Base-by-base conservation (phyloP, 2,329 filamentous ascomycete species). In the Penicillium fuscoglaucum region DNA sequence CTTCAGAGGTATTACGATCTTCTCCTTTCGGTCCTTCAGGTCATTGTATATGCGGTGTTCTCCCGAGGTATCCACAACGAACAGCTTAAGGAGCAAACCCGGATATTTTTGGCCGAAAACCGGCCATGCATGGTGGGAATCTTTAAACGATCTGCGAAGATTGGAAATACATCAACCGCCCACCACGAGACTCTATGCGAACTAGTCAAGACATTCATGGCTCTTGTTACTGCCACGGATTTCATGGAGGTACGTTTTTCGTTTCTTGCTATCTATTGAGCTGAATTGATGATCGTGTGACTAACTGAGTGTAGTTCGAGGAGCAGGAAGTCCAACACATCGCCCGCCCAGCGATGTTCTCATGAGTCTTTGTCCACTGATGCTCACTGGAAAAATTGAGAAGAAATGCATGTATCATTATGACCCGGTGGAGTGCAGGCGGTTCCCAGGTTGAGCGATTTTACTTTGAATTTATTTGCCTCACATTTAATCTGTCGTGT, bases 101-200 rank as follows among this genome's bases (percentile, higher is more conserved):
- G 90, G 56, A 82, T 82, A 37, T 99, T 99, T 76, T 79, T 99
- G 59, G 83, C 84, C 6, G 89, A 95, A 63, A 91, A 96, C 73
- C 84, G 93, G 61, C 86, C 88, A 73, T 86, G 93, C 57, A 90
- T 98, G 68, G 86, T 95, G 63, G 90, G 92, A 46, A 88, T 96
- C 21, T 90, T 99, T 69, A 99, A 99, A 79, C 84, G 92, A 65
- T 90, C 90, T 66, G 90, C 90, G 0, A 90, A 90, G 48, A 90
- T 96, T 57, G 89, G 90, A 19, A 73, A 76, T 35, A 72, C 75
- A 5, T 72, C 73, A 35, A 74, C 76, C 13, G 72, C 76, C 43
- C 79, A 86, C 37, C 86, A 86, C 52, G 80, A 87, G 56, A 84
- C 85, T 62, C 79, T 96, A 39, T 83, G 85, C 48, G 91, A 93